Conservation (phyloP, 805 yeast species). For the Metschnikowia reukaufii region DNA sequence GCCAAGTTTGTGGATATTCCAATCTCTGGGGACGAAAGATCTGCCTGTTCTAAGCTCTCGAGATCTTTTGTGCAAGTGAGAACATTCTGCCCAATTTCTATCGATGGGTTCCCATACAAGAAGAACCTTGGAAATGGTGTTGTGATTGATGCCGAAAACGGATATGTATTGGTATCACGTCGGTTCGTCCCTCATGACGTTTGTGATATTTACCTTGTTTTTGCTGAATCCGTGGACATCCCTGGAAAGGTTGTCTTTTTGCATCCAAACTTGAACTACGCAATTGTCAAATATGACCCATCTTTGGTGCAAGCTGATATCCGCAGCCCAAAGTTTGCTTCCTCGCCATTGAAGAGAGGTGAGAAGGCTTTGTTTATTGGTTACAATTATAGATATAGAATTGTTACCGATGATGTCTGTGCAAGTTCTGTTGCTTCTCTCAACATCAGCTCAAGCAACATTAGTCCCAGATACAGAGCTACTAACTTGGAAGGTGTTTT, state of each 20-base stretch:
- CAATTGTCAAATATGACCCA: slow-evolving; percentile 82
- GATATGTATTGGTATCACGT: slow-evolving; percentile 78
- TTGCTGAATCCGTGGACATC: slow-evolving; percentile 81
- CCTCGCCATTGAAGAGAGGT: slow-evolving; percentile 64
- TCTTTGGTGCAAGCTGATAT: slow-evolving; percentile 68
- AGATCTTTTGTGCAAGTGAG: slow-evolving; percentile 73
- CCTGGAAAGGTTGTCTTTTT: slow-evolving; percentile 79
- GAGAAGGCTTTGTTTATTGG: slow-evolving; percentile 80
- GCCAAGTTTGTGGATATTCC: slow-evolving; percentile 76
- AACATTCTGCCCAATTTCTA: slow-evolving; percentile 60
- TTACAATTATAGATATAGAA: slow-evolving; percentile 65
- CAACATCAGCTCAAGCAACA: slow-evolving; percentile 65
- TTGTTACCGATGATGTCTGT: slow-evolving; percentile 70
- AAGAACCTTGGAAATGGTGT: slow-evolving; percentile 71
- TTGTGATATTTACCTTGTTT: slow-evolving; percentile 70
- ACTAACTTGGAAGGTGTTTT: slow-evolving; percentile 77
- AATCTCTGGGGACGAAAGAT: slow-evolving; percentile 42
- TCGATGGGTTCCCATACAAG: slow-evolving; percentile 72
- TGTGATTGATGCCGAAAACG: slow-evolving; percentile 75
- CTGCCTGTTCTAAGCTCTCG: slow-evolving; percentile 54
- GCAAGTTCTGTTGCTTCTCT: slow-evolving; percentile 76
- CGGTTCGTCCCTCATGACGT: slow-evolving; percentile 79
- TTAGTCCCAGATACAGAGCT: slow-evolving; percentile 80
- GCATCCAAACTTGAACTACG: slow-evolving; percentile 87
- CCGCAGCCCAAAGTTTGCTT: slow-evolving; percentile 61